Conservation (phyloP, 2,329 filamentous ascomycete species). For the Pleoardoris graminearum region DNA sequence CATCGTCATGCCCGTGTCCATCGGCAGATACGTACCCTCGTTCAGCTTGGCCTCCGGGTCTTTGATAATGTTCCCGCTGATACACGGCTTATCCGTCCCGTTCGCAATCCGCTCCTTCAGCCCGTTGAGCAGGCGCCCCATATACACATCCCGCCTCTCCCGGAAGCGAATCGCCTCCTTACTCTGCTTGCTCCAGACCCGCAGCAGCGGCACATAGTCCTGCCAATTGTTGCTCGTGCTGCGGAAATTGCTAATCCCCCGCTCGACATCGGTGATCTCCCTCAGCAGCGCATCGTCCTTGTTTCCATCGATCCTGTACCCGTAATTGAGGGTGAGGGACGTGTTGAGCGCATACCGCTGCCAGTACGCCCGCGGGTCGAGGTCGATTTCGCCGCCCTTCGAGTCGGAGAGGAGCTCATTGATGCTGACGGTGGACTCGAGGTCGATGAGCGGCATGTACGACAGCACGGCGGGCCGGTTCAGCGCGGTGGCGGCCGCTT, state of each 20-base stretch:
- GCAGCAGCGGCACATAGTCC: slow-evolving; percentile 77
- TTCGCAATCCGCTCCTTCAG: slow-evolving; percentile 64
- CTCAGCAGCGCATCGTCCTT: slow-evolving; percentile 68
- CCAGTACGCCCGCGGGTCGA: slow-evolving; percentile 74
- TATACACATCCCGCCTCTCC: slow-evolving; percentile 67
- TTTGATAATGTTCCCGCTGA: slow-evolving; percentile 71
- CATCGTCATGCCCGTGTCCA: too few relatives aligned
- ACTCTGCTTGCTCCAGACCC: slow-evolving; percentile 66
- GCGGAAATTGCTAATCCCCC: slow-evolving; percentile 74
- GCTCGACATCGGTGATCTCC: slow-evolving; percentile 76
- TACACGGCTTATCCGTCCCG: slow-evolving; percentile 69
- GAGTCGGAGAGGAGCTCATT: slow-evolving; percentile 71
- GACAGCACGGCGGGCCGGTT: slow-evolving; percentile 75
- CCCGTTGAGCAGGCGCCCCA: slow-evolving; percentile 62
- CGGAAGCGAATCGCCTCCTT: slow-evolving; percentile 67
- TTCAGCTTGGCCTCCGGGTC: slow-evolving; percentile 70
- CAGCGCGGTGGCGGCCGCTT: slow-evolving; percentile 76
- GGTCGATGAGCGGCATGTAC: slow-evolving; percentile 81
- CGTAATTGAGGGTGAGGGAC: slow-evolving; percentile 77
- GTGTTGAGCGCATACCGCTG: slow-evolving; percentile 78
- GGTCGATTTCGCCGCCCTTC: slow-evolving; percentile 62
- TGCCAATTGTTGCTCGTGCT: slow-evolving; percentile 83
- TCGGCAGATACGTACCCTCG: slow-evolving; percentile 61
- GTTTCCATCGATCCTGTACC: slow-evolving; percentile 72
- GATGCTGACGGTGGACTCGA: slow-evolving; percentile 73